Evolutionary conservation across 495 filamentous ascomycete species (phyloP), one percentile per base, ranked within the genome.

Genomic region (Penicillium paradoxum): DNA sequence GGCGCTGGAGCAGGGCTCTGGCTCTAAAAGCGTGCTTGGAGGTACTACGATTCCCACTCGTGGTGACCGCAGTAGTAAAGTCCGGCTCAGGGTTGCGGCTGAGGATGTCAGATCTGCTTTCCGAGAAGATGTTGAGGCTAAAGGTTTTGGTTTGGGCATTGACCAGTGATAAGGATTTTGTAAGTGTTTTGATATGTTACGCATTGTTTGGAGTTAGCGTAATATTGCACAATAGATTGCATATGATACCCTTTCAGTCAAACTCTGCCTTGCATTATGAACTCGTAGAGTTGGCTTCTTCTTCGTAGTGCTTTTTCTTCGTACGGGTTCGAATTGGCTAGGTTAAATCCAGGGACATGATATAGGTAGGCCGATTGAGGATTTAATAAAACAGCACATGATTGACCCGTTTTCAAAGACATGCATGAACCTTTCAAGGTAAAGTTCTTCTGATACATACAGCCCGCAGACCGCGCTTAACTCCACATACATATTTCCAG

Each of bases 21-120:
- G 65, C 0, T 54, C 63, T 15, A 68, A 65, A 48, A 67, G 57
- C 2, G 39, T 70, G 2, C 42, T 71, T 0, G 71, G 68, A 29
- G 68, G 66, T 29, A 63, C 67, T 10, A 66, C 66, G 2, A 69
- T 73, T 24, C 63, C 68, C 17, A 79, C 83, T 53, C 82, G 81
- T 54, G 88, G 90, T 0, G 91, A 96, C 58, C 76, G 93, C 14
- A 89, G 85, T 25, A 90, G 90, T 33, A 92, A 91, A 66, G 83
- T 99, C 9, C 75, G 92, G 54, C 74, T 97, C 46, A 80, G 89
- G 25, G 86, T 97, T 52, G 85, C 86, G 1, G 87, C 95, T 38
- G 93, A 97, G 59, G 93, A 99, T 68, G 82, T 99, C 0, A 85
- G 85, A 66, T 72, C 83, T 54, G 93, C 95, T 32, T 84, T 97